Evolutionary conservation across 345 rosid species (phyloP), one percentile per base, ranked within the genome.

Genomic region (Ceriops zippeliana): DNA sequence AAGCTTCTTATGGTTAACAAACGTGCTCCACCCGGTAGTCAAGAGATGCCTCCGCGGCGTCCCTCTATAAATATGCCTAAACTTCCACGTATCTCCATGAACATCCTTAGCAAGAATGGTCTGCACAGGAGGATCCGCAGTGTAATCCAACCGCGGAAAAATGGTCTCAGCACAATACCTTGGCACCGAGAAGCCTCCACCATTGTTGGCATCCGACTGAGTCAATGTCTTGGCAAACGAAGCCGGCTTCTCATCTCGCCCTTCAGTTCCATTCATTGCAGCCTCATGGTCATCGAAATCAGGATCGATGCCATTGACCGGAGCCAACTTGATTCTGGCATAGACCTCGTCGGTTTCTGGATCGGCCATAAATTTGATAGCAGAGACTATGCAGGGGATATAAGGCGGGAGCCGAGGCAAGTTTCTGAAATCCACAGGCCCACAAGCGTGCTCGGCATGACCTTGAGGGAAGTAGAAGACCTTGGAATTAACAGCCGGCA

Each of bases 121-220:
- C 87, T 95, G 99, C 62, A 95, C 99, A 3, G 99, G 99, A 2
- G 99, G 99, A 51, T 95, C 97, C 0, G 89, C 90, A 0, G 81
- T 82, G 69, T 88, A 95, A 77, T 95, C 99, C 77, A 95, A 37
- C 32, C 89, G 80, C 0, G 97, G 99, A 62, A 95, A 95, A 35
- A 95, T 91, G 3, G 96, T 95, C 87, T 95, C 98, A 0, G 99
- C 99, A 11, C 99, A 95, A 66, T 95, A 95, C 15, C 99, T 86
- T 0, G 99, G 99, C 37, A 95, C 99, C 4, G 99, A 95, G 83
- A 95, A 95, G 2, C 99, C 99, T 0, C 99, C 99, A 20, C 99
- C 99, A 22, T 95, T 95, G 63, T 95, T 95, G 37, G 99, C 99
- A 76, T 95, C 99, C 7, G 99, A 95, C 35, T 95, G 99, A 51